A percentile compares a stretch with the other conserved stretches of the same genome.
phyloP scores from a whole-genome alignment of 2,329 filamentous ascomycete genomes.

The Trichoderma sp. region DNA sequence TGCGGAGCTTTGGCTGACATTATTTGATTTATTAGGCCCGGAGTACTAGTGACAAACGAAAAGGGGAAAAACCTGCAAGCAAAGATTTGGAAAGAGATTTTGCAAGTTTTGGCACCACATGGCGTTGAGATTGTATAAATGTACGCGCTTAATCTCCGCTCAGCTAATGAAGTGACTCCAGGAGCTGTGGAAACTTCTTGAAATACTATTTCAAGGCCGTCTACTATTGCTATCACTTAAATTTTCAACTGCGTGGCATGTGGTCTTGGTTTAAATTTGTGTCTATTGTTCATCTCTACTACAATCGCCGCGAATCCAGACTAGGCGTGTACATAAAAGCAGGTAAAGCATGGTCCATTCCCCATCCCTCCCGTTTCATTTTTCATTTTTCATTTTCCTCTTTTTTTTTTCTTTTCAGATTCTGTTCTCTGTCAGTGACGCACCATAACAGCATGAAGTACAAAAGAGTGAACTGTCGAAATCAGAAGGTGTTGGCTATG shows the following conservation, averaged over 20 bases:
- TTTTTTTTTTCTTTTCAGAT: background rate
- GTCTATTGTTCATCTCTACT: background rate
- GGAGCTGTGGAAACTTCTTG: background rate
- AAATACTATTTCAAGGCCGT: background rate
- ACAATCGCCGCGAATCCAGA: background rate
- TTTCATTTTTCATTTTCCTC: no score
- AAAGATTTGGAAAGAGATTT: background rate
- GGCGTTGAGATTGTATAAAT: background rate
- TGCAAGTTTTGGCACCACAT: background rate
- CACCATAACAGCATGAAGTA: no score
- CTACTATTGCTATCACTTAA: background rate
- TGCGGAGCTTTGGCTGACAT: background rate
- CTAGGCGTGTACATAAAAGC: background rate
- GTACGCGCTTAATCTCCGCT: background rate
- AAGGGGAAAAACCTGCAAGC: background rate
- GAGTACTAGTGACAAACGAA: background rate
- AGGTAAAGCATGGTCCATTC: background rate
- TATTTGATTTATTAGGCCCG: background rate
- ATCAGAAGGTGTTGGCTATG: background rate
- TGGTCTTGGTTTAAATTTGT: background rate
- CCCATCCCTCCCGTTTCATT: background rate
- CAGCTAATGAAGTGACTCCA: background rate
- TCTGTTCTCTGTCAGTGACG: no score
- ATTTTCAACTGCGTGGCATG: background rate
- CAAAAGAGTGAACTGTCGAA: background rate